A percentile compares a stretch with the other conserved stretches of the same genome.
phyloP scores from a whole-genome alignment of 495 filamentous ascomycete genomes.

The Elaphomyces granulatus region DNA sequence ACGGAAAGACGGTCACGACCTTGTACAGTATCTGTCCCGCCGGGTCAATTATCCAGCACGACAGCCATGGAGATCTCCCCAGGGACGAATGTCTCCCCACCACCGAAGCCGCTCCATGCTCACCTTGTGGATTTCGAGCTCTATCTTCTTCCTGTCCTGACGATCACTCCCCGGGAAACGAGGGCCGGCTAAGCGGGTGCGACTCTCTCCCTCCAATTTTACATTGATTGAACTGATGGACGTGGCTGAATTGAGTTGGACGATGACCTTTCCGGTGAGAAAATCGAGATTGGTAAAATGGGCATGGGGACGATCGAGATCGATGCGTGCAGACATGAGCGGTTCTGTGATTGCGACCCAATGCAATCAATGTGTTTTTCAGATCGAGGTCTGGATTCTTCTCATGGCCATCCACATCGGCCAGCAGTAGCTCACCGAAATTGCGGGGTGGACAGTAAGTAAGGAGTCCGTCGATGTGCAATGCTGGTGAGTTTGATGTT shows the following conservation, averaged over 20 bases:
- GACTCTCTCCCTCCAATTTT: conserved; percentile 85
- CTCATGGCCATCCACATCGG: no score
- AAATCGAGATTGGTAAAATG: conserved; percentile 86
- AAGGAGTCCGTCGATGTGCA: no score
- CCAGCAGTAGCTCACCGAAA: no score
- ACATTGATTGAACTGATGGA: conserved; percentile 67
- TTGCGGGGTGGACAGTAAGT: no score
- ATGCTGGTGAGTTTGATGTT: no score
- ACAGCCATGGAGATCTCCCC: neutral
- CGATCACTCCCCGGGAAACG: conserved; percentile 46
- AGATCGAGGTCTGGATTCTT: no score
- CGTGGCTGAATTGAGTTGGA: conserved; percentile 48
- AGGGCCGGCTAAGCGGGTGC: conserved; percentile 42
- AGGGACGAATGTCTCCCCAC: neutral
- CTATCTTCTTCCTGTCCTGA: conserved; percentile 41
- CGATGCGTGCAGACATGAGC: conserved; percentile 68
- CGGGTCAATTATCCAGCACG: no score
- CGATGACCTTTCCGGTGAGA: conserved; percentile 52
- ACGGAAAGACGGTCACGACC: conserved; percentile 48
- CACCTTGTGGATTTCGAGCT: conserved; percentile 71
- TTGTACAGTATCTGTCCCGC: conserved; percentile 64
- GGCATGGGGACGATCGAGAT: conserved; percentile 55
- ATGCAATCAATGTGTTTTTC: no score
- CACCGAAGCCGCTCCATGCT: no score
- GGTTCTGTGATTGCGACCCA: no score